Percentiles rank a stretch among this genome's conserved stretches.
Conservation (phyloP, 768 basidiomycete species). For the Clavaria fumosa region DNA sequence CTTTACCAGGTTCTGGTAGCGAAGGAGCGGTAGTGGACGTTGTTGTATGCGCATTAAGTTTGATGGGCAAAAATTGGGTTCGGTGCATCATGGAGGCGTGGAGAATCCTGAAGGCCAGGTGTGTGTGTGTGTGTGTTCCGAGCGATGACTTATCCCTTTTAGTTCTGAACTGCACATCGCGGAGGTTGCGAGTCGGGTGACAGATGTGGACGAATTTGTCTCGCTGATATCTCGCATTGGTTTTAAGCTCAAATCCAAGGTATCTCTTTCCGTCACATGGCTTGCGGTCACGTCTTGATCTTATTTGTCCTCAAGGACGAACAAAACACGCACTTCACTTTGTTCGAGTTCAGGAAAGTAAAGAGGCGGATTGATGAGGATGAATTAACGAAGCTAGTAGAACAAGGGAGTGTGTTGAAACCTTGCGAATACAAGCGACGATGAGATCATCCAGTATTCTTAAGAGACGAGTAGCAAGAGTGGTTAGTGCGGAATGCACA, state of each 20-base stretch:
- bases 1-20: constrained; percentile 62
- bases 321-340: constrained; percentile 69
- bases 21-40: constrained; percentile 77
- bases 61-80: constrained; percentile 98
- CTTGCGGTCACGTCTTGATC: background rate
- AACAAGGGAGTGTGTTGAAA: constrained; percentile 47
- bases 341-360: constrained; percentile 67
- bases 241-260: constrained; percentile 59
- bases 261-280: constrained; percentile 15
- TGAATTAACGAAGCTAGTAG: constrained; percentile 19
- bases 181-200: constrained; percentile 79
- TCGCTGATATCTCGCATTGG: constrained; percentile 51
- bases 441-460: too few species aligned
- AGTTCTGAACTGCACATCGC: constrained; percentile 80
- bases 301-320: constrained; percentile 66
- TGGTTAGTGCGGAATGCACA: too few species aligned
- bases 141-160: constrained; percentile 1
- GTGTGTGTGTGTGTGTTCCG: constrained; percentile 5
- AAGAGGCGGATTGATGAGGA: constrained; percentile 34
- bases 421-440: constrained; percentile 90
- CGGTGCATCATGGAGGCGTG: constrained; percentile 78
- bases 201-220: constrained; percentile 48
- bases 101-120: constrained; percentile 77
- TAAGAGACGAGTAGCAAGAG: too few species aligned
- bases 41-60: constrained; percentile 83